Evolutionary conservation across 2,329 filamentous ascomycete genomes (phyloP).

Genomic region (Fusarium udum): DNA sequence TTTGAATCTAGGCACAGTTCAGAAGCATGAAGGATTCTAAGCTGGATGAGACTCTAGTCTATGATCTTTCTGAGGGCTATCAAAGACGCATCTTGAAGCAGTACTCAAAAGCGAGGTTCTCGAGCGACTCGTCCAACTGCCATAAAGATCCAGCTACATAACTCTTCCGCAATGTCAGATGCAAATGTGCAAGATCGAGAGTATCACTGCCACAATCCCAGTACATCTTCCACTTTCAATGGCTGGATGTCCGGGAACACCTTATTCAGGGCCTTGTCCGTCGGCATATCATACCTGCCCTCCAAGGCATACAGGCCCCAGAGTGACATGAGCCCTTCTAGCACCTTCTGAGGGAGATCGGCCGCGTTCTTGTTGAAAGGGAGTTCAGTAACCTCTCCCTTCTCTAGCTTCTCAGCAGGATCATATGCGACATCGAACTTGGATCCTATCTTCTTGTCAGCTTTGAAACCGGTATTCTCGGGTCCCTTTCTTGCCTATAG

Average conservation of each 20-base stretch:
- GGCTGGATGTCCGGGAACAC: background rate
- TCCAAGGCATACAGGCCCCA: background rate
- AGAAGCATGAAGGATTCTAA: too few species aligned
- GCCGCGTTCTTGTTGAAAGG: background rate
- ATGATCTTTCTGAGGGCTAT: too few species aligned
- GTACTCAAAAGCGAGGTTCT: too few species aligned
- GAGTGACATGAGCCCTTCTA: background rate
- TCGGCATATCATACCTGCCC: background rate
- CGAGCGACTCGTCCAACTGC: too few species aligned
- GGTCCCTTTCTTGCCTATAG: background rate
- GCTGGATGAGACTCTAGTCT: too few species aligned
- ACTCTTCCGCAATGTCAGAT: too few species aligned
- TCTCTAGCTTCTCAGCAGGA: background rate
- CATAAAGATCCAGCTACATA: too few species aligned
- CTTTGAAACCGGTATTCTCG: background rate
- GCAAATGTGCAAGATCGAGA: background rate
- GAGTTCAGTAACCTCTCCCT: background rate
- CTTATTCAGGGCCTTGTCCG: background rate
- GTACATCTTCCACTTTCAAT: background rate
- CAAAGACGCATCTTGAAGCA: too few species aligned
- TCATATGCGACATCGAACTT: background rate
- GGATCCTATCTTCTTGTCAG: background rate
- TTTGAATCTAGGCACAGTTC: too few species aligned
- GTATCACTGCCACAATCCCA: background rate
- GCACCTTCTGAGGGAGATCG: background rate